Evolutionary conservation across 1,284 basidiomycete species (phyloP).

Genomic region (Xanthoconium separans): DNA sequence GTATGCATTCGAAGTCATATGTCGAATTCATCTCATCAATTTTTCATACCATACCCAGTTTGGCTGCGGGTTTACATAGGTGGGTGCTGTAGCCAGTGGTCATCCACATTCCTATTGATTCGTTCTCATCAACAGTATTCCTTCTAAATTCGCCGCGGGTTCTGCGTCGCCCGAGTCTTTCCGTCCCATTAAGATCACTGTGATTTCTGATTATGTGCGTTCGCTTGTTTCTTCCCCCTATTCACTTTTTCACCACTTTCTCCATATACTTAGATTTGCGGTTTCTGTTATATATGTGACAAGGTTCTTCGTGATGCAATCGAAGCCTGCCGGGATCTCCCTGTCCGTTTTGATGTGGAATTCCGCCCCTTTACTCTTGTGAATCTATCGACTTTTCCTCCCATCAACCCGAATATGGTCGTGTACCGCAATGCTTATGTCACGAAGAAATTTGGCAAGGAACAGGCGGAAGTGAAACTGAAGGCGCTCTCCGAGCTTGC

Average conservation of each 20-base stretch:
- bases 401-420: slow-evolving; percentile 36
- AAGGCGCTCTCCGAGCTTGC: slow-evolving; percentile 51
- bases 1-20: slow-evolving; percentile 10
- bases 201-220: slow-evolving; percentile 71
- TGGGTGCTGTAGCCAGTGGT: not conserved
- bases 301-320: slow-evolving; percentile 68
- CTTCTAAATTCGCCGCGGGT: slow-evolving; percentile 18
- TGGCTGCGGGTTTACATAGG: slow-evolving; percentile 16
- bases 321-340: slow-evolving; percentile 56
- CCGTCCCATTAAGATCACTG: slow-evolving; percentile 60
- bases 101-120: not conserved
- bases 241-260: slow-evolving; percentile 5
- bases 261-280: slow-evolving; percentile 52
- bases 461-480: slow-evolving; percentile 49
- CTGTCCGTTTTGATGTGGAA: slow-evolving; percentile 67
- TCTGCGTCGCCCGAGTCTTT: slow-evolving; percentile 9
- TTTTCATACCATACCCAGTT: slow-evolving; percentile 4
- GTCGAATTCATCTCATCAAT: not conserved
- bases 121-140: slow-evolving; percentile 10
- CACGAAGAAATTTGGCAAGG: slow-evolving; percentile 54
- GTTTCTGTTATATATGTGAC: slow-evolving; percentile 75
- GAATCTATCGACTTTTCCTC: slow-evolving; percentile 38
- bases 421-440: slow-evolving; percentile 39
- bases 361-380: slow-evolving; percentile 72
- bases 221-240: not conserved